Percentiles rank a stretch among this genome's conserved stretches.
Conservation (phyloP, 441 rosid species). For the Brassica balearica region DNA sequence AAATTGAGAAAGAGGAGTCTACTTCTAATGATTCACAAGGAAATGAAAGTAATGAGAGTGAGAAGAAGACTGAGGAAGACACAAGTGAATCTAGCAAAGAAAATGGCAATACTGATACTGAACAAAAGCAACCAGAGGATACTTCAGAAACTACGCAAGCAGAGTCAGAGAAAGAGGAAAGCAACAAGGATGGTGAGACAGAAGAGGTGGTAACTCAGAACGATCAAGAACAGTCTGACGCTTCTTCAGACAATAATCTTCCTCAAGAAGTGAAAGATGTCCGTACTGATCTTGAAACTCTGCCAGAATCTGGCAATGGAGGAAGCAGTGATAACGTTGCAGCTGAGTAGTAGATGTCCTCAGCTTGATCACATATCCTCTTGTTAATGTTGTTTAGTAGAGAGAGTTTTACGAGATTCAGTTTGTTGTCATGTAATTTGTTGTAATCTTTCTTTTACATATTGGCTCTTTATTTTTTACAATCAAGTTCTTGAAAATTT, state of each 20-base stretch:
- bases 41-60: constrained; percentile 49
- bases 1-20: constrained; percentile 32
- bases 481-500: constrained; percentile 18
- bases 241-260: constrained; percentile 53
- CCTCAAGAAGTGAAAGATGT: constrained; percentile 69
- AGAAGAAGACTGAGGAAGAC: constrained; percentile 39
- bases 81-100: constrained; percentile 29
- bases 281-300: constrained; percentile 64
- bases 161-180: constrained; percentile 48
- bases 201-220: constrained; percentile 47
- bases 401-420: constrained; percentile 31
- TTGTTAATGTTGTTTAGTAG: constrained; percentile 34
- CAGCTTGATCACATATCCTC: constrained; percentile 3
- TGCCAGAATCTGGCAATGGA: constrained; percentile 60
- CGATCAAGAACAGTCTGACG: constrained; percentile 32
- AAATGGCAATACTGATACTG: constrained; percentile 1
- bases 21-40: constrained; percentile 34
- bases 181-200: constrained; percentile 46
- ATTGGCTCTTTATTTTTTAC: not conserved
- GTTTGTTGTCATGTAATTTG: constrained; percentile 37
- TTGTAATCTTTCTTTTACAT: constrained; percentile 25
- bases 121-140: constrained; percentile 33
- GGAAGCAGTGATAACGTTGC: constrained; percentile 57
- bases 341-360: constrained; percentile 59
- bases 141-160: constrained; percentile 40